These are phyloP conservation scores for Saccharomycopsis guyanensis DNA, from an alignment of 805 yeast genomes.

Conservation along the genomic window DNA sequence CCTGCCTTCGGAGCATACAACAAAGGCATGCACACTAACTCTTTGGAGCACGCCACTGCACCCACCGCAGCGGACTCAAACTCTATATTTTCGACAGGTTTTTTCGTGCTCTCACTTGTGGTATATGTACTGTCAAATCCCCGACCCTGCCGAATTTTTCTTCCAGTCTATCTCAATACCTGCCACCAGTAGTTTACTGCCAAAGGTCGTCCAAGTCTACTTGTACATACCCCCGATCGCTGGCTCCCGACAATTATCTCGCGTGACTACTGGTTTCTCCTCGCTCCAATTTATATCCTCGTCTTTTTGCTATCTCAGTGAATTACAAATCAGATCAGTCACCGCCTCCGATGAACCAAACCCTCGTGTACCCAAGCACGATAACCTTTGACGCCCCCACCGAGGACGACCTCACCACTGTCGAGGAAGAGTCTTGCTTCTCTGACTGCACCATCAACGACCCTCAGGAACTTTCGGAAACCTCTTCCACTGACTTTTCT, in stretches of 20 bases:
- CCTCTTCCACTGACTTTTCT: neutral
- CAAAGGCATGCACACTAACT: too few relatives aligned
- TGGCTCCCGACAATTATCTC: too few relatives aligned
- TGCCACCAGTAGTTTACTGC: neutral
- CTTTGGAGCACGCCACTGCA: neutral
- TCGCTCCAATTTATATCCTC: too few relatives aligned
- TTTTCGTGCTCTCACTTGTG: neutral
- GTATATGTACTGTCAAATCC: neutral
- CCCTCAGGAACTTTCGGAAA: neutral
- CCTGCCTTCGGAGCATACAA: too few relatives aligned
- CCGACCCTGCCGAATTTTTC: neutral
- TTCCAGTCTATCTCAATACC: neutral
- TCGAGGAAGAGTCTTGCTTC: constrained; percentile 1
- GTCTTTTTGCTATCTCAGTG: too few relatives aligned
- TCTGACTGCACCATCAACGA: constrained; percentile 7
- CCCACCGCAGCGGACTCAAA: neutral
- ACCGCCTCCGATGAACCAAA: too few relatives aligned
- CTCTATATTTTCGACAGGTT: too few relatives aligned
- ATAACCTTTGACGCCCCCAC: too few relatives aligned
- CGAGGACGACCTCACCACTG: neutral
- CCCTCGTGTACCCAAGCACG: too few relatives aligned
- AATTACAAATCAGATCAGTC: too few relatives aligned
- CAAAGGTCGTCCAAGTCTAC: neutral
- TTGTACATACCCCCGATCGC: too few relatives aligned
- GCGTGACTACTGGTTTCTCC: too few relatives aligned